phyloP scores from a whole-genome alignment of 805 yeast genomes.

The Limtongia smithiae region DNA sequence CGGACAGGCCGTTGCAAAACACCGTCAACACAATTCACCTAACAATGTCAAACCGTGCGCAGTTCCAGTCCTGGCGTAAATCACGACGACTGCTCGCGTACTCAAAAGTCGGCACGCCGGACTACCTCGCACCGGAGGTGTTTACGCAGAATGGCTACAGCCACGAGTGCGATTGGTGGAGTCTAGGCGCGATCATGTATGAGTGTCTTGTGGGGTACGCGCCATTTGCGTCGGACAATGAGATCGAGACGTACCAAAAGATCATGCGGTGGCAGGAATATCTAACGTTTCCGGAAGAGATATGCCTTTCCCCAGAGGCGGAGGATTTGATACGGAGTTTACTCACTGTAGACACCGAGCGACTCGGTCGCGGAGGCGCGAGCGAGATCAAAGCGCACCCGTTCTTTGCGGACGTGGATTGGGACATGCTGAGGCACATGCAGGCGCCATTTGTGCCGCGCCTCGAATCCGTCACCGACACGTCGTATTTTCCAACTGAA shows the following conservation, averaged over 20 bases:
- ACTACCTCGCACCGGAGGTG: constrained; percentile 93
- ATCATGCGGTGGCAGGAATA: constrained; percentile 89
- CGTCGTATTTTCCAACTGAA: constrained; percentile 96
- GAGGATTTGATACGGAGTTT: constrained; percentile 79
- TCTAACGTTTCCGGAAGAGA: constrained; percentile 82
- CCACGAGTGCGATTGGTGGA: constrained; percentile 98
- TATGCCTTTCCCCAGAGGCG: constrained; percentile 81
- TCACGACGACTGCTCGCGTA: constrained; percentile 90
- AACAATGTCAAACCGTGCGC: constrained; percentile 92
- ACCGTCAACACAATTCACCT: constrained; percentile 92
- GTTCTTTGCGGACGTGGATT: constrained; percentile 91
- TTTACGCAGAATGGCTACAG: constrained; percentile 92
- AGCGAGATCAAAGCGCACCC: constrained; percentile 87
- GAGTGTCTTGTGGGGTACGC: constrained; percentile 98
- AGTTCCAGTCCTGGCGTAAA: constrained; percentile 94
- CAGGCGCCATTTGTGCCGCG: constrained; percentile 94
- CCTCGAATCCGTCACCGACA: constrained; percentile 86
- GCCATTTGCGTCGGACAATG: constrained; percentile 91
- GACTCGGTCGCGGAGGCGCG: constrained; percentile 89
- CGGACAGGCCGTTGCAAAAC: constrained; percentile 55
- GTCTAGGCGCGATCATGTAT: constrained; percentile 92
- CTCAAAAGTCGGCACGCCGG: constrained; percentile 95
- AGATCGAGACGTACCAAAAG: constrained; percentile 89
- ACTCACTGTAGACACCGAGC: constrained; percentile 69
- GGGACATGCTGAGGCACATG: constrained; percentile 82